Evolutionary conservation across 176 grass and related monocot species (phyloP).

Genomic region (Tillandsia leiboldiana): DNA sequence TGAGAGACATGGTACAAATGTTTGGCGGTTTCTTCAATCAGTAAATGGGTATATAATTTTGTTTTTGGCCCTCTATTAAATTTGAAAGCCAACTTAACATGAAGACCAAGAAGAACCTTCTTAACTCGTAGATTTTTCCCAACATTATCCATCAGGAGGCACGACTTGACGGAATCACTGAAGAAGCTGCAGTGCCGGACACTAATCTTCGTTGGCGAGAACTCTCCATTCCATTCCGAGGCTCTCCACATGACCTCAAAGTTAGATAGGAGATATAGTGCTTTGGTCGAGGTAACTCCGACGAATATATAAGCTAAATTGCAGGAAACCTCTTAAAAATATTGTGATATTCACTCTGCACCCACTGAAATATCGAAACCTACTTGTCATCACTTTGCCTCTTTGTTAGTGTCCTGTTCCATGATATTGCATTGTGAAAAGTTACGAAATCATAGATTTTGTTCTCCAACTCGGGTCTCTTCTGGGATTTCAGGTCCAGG

Average conservation of each 20-base stretch:
- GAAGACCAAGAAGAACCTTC: neutral
- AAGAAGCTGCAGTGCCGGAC: slow-evolving; percentile 81
- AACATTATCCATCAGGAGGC: slow-evolving; percentile 52
- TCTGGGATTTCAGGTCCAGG: slow-evolving; percentile 55
- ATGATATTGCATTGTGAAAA: neutral
- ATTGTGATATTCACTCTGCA: neutral
- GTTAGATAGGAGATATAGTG: slow-evolving; percentile 78
- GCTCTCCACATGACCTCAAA: slow-evolving; percentile 87
- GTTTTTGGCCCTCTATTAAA: slow-evolving; percentile 2
- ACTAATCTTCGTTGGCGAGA: slow-evolving; percentile 78
- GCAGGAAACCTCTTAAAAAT: neutral
- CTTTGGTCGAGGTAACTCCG: slow-evolving; percentile 75
- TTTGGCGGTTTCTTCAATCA: slow-evolving; percentile 83
- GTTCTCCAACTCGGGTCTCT: neutral
- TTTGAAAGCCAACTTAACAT: slow-evolving; percentile 1
- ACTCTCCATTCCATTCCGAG: slow-evolving; percentile 70
- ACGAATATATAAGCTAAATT: neutral
- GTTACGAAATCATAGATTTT: neutral
- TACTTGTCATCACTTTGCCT: no score
- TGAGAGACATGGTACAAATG: slow-evolving; percentile 71
- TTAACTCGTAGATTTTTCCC: slow-evolving; percentile 3
- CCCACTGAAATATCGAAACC: no score
- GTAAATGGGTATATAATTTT: slow-evolving; percentile 54
- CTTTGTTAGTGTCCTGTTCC: neutral
- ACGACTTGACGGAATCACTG: slow-evolving; percentile 73